Conservation (phyloP, 2,329 filamentous ascomycete species). For the Nemania diffusa region DNA sequence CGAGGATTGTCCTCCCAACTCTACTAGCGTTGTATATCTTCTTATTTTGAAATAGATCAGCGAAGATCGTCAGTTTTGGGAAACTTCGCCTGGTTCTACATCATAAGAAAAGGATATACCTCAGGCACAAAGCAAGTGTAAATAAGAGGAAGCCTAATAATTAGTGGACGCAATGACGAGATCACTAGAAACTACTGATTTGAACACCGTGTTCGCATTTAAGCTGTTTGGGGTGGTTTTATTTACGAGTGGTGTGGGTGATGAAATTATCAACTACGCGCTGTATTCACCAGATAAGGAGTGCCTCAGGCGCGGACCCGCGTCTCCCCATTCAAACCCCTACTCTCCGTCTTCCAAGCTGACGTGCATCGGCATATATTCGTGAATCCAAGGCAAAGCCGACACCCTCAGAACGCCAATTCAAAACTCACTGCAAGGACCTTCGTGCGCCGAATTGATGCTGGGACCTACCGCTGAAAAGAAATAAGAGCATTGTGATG, state of each 20-base stretch:
- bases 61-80: no score
- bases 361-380: conserved; percentile 16
- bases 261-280: not conserved
- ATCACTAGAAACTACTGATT: not conserved
- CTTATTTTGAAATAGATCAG: not conserved
- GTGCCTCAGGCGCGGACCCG: not conserved
- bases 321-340: not conserved
- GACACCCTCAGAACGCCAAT: conserved; percentile 19
- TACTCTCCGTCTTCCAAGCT: not conserved
- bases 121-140: no score
- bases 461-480: conserved; percentile 10
- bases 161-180: not conserved
- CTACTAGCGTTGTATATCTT: no score
- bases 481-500: conserved; percentile 16
- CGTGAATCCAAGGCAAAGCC: conserved; percentile 2
- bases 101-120: no score
- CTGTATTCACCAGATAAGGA: not conserved
- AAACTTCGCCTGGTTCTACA: no score
- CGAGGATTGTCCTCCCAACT: no score
- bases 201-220: not conserved
- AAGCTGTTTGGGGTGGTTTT: not conserved
- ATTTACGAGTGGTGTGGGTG: conserved; percentile 1
- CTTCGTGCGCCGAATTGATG: conserved; percentile 33
- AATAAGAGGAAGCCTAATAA: not conserved
- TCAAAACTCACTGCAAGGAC: conserved; percentile 8